phyloP scores from a whole-genome alignment of 2,329 filamentous ascomycete species.

The Cordyceps fumosorosea region DNA sequence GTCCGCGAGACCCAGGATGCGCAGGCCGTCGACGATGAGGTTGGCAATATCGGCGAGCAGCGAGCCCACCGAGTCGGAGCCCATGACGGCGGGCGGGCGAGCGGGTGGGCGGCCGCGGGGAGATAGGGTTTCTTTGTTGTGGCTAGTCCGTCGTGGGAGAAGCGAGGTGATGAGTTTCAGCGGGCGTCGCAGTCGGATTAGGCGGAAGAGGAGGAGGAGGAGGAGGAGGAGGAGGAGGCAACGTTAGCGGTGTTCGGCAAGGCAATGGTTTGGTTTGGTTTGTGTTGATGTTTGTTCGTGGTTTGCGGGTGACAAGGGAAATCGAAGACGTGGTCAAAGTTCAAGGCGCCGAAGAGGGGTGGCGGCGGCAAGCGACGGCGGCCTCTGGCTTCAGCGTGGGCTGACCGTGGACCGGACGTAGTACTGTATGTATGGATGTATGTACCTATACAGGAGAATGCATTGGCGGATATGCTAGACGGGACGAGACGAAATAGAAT shows the following conservation, averaged over 20 bases:
- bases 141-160: background rate
- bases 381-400: background rate
- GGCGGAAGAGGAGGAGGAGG: no score
- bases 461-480: background rate
- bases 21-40: slow-evolving; percentile 45
- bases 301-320: no score
- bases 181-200: no score
- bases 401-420: background rate
- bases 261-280: no score
- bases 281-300: no score
- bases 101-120: background rate
- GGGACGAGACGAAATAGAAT: background rate
- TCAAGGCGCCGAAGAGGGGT: no score
- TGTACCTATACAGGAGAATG: background rate
- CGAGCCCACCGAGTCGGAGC: slow-evolving; percentile 46
- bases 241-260: no score
- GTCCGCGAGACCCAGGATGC: slow-evolving; percentile 49
- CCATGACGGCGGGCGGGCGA: background rate
- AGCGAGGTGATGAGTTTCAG: background rate
- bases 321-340: no score
- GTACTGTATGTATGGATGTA: no score
- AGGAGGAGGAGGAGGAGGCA: no score
- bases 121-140: background rate
- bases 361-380: background rate
- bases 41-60: slow-evolving; percentile 53